phyloP scores from a whole-genome alignment of 257 asterid genomes.

The Dorcoceras hygrometricum region DNA sequence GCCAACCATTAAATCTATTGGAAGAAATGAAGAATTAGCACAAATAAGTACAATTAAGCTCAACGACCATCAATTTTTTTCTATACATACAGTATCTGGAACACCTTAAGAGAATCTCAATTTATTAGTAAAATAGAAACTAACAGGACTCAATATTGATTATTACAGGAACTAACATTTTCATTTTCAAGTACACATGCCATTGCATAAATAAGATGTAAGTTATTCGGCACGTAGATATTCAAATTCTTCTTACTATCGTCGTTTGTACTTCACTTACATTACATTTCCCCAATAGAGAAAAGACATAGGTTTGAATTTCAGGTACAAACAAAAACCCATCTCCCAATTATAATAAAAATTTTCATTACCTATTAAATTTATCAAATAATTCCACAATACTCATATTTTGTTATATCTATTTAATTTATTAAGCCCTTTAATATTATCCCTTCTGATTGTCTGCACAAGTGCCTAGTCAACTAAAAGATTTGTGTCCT shows the following conservation, averaged over 20 bases:
- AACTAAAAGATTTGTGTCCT: constrained; percentile 22
- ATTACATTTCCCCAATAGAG: too few species aligned
- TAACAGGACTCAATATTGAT: too few species aligned
- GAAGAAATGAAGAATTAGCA: too few species aligned
- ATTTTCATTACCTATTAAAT: not conserved
- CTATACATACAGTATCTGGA: too few species aligned
- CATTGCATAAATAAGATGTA: constrained; percentile 9
- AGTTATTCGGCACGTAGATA: too few species aligned
- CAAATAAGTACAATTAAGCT: too few species aligned
- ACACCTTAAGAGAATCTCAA: too few species aligned
- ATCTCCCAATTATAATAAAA: not conserved
- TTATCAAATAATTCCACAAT: not conserved
- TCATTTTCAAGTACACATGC: constrained; percentile 14
- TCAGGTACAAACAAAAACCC: not conserved
- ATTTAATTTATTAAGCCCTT: constrained; percentile 11
- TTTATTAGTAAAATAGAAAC: too few species aligned
- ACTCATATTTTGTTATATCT: not conserved
- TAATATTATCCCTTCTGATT: constrained; percentile 5
- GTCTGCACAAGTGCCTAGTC: constrained; percentile 22
- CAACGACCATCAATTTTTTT: constrained; percentile 29
- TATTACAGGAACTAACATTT: too few species aligned
- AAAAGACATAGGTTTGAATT: too few species aligned
- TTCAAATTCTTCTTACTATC: too few species aligned
- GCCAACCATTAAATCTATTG: not conserved
- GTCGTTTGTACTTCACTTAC: too few species aligned